Evolutionary conservation across 2,329 filamentous ascomycete species (phyloP), one percentile per base, ranked within the genome.

Genomic region (Gremmenia infestans): DNA sequence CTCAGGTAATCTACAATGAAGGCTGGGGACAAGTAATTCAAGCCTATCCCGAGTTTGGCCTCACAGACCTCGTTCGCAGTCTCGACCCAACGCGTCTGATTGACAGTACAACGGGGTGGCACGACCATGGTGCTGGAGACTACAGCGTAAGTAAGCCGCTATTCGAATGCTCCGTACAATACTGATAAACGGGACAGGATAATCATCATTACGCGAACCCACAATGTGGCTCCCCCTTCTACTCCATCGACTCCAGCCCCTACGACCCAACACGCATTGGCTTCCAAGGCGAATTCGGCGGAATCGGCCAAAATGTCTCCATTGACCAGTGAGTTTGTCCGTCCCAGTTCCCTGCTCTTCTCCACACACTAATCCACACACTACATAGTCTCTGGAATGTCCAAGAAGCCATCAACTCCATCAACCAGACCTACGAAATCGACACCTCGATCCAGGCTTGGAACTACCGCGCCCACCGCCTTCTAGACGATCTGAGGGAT

Each of bases 151-250:
- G 52, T 70, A 71, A 61, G 56, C 37, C 1, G 23, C 8, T 40
- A 32, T 35, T 4, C 36, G 12, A 22, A 23, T 19, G 5, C 19
- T 35, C 5, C 1, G 0, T 5, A 12, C 19, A 19, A 11, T 17
- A 23, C 42, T 45, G n/a, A 45, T 4, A 12, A 11, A 32, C 2
- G 58, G 80, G 71, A 3, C n/a, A 54, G 52, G 86, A 89, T 56
- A 89, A 88, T 61, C 86, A 89, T 62, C 83, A 89, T 67, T 89
- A 89, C 67, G 82, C 86, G 0, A 84, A 81, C 43, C 83, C 87
- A 0, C 86, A 89, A 63, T 89, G 86, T 57, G 87, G 86, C 6
- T 80, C 85, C 0, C 86, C 86, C 0, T 88, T 83, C 65, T 87
- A 85, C 70, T 87, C 84, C 0, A 74, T 73, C 3, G 63, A 71